These are phyloP conservation scores for Mycena rebaudengoi DNA, from an alignment of 768 basidiomycete genomes.

Conservation along the genomic window DNA sequence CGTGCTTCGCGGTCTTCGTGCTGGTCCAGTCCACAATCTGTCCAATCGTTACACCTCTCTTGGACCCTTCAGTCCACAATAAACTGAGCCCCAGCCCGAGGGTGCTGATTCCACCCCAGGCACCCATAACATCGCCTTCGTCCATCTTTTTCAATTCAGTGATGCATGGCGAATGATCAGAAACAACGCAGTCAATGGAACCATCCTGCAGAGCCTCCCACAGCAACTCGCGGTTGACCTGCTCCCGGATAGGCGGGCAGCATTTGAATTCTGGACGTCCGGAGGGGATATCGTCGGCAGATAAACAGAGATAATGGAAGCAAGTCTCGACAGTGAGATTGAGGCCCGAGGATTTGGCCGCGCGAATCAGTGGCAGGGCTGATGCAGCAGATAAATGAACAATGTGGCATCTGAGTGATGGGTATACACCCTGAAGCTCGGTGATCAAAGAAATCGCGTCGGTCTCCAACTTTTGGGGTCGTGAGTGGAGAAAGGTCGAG, in stretches of 20 bases:
- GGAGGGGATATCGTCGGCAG: slow-evolving; percentile 74
- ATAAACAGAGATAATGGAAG: slow-evolving; percentile 93
- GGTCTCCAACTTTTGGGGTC: slow-evolving; percentile 82
- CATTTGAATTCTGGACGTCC: slow-evolving; percentile 93
- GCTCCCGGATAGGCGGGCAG: slow-evolving; percentile 90
- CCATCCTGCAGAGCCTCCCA: slow-evolving; percentile 87
- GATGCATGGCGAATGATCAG: slow-evolving; percentile 95
- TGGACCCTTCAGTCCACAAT: slow-evolving; percentile 85
- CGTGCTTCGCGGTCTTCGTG: slow-evolving; percentile 79
- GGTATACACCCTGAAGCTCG: slow-evolving; percentile 66
- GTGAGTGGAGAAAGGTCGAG: slow-evolving; percentile 84
- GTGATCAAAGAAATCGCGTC: slow-evolving; percentile 85
- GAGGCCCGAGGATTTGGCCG: slow-evolving; percentile 68
- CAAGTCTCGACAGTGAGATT: slow-evolving; percentile 95
- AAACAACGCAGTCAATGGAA: slow-evolving; percentile 91
- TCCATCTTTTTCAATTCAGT: slow-evolving; percentile 81
- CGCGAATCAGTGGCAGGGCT: slow-evolving; percentile 79
- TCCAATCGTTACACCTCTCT: slow-evolving; percentile 63
- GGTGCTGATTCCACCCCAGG: slow-evolving; percentile 96
- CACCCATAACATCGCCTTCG: slow-evolving; percentile 83
- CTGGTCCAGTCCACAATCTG: slow-evolving; percentile 82
- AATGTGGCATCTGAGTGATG: slow-evolving; percentile 85
- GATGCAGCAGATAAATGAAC: slow-evolving; percentile 92
- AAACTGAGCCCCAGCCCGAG: slow-evolving; percentile 90
- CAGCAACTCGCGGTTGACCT: slow-evolving; percentile 73